Evolutionary conservation across 1,284 basidiomycete species (phyloP).

Genomic region (Pascua sp.): DNA sequence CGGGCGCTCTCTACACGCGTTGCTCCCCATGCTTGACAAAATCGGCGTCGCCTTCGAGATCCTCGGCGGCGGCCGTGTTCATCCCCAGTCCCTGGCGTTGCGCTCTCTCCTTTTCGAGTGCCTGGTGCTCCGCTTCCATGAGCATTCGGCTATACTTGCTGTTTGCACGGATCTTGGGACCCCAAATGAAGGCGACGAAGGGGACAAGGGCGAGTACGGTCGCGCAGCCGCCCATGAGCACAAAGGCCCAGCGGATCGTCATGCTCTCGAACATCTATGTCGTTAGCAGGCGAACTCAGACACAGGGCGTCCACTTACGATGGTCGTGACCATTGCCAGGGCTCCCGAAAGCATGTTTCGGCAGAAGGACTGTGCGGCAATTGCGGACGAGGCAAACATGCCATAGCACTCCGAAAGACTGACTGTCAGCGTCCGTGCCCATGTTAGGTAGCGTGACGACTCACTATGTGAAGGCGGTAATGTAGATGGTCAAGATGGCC

Average conservation of each 20-base stretch:
- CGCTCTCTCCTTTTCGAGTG: conserved; percentile 27
- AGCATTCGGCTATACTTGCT: conserved; percentile 37
- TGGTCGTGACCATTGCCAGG: conserved; percentile 20
- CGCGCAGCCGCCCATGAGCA: conserved; percentile 17
- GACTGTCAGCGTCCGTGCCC: not conserved
- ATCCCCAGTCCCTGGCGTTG: conserved; percentile 10
- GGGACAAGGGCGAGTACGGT: conserved; percentile 34
- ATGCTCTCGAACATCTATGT: conserved; percentile 12
- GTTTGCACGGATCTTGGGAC: conserved; percentile 36
- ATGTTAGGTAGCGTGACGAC: not conserved
- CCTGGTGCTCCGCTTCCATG: conserved; percentile 38
- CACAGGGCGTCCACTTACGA: conserved; percentile 6
- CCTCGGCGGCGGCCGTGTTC: conserved; percentile 11
- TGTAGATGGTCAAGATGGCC: conserved; percentile 18
- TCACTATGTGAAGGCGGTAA: conserved; percentile 11
- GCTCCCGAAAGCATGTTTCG: conserved; percentile 17
- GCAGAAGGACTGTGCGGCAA: conserved; percentile 12
- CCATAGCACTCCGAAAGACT: conserved; percentile 19
- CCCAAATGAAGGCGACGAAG: conserved; percentile 39
- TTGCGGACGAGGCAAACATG: conserved; percentile 15
- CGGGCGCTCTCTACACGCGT: too few species aligned
- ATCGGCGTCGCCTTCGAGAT: conserved; percentile 11
- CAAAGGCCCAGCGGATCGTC: conserved; percentile 16
- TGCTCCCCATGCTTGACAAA: too few species aligned
- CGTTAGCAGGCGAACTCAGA: not conserved